phyloP scores from a whole-genome alignment of 2,329 filamentous ascomycete genomes.

The Lachnum nothofagi region DNA sequence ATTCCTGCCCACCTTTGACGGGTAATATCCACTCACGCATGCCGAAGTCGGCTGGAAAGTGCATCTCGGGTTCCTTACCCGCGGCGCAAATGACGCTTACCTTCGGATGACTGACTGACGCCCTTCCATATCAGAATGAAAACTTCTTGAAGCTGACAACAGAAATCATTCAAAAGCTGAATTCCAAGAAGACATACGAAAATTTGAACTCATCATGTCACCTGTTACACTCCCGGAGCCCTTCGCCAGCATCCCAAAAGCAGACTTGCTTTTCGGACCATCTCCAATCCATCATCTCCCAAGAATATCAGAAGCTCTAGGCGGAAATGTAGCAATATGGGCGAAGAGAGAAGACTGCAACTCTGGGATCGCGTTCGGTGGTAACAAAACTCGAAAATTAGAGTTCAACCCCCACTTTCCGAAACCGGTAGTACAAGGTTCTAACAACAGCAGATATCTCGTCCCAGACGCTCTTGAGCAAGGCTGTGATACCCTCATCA shows the following conservation, averaged over 20 bases:
- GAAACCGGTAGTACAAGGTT: not conserved
- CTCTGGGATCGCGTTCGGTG: slow-evolving; percentile 61
- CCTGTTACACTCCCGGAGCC: slow-evolving; percentile 51
- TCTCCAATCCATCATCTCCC: slow-evolving; percentile 65
- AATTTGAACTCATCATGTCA: slow-evolving; percentile 16
- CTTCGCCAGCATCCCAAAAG: slow-evolving; percentile 58
- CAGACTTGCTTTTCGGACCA: slow-evolving; percentile 59
- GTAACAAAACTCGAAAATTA: slow-evolving; percentile 66
- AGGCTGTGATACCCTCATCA: slow-evolving; percentile 57
- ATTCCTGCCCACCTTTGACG: too few species aligned
- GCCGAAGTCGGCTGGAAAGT: too few species aligned
- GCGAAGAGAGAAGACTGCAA: slow-evolving; percentile 70
- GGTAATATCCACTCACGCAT: too few species aligned
- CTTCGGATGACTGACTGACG: too few species aligned
- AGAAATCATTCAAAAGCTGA: too few species aligned
- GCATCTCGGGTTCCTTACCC: too few species aligned
- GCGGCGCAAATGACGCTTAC: too few species aligned
- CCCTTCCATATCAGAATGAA: too few species aligned
- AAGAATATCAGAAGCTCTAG: slow-evolving; percentile 57
- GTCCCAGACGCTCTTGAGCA: slow-evolving; percentile 55
- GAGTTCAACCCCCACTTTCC: slow-evolving; percentile 42
- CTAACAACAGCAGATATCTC: slow-evolving; percentile 47
- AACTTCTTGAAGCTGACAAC: too few species aligned
- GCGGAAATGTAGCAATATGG: slow-evolving; percentile 57
- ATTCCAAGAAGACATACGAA: too few species aligned